Base-by-base conservation (phyloP, 164 flowering plant genomes). In the Vitis amurensis region DNA sequence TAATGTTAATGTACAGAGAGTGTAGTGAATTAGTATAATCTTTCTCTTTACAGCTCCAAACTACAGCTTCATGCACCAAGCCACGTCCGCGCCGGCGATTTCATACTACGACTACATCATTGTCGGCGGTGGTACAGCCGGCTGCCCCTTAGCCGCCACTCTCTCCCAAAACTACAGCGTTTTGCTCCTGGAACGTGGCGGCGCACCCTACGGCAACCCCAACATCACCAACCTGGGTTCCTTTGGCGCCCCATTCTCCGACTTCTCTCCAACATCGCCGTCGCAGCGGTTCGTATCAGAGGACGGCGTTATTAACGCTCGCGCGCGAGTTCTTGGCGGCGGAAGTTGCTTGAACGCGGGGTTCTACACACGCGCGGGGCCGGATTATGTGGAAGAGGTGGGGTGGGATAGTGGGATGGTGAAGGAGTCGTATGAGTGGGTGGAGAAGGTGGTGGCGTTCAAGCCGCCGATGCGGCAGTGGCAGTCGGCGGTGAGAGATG, bases 111-210 rank as follows among this genome's bases (percentile, higher is more conserved):
- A 89, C 79, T 89, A 89, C 83, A 89, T 89, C 15, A 76, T 89
- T 31, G 65, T 89, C 29, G 93, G 93, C 15, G 93, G 93, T 0
- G 93, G 93, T 17, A 87, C 91, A n/a, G 86, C 91, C 29, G 93
- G 93, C 19, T 87, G 91, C 74, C 93, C 93, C 0, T 67, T 89
- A 17, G 93, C 93, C 69, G 89, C 93, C 74, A 87, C 93, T 0
- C 88, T 89, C 55, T 89, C 93, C 8, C 81, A 78, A 15, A 81
- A 81, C 72, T 68, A 73, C 72, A 64, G 75, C 57, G 91, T 89
- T 47, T 74, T 87, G 63, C 75, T 89, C 65, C 84, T 89, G 1
- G 91, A 89, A 68, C 86, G 93, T 1, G 93, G 93, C 50, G 93
- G 93, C 57, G 71, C 88, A 0, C 93, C 93, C 6, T 87, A 87